Conservation (phyloP, 495 filamentous ascomycete species). For the Podospora tetraspora region DNA sequence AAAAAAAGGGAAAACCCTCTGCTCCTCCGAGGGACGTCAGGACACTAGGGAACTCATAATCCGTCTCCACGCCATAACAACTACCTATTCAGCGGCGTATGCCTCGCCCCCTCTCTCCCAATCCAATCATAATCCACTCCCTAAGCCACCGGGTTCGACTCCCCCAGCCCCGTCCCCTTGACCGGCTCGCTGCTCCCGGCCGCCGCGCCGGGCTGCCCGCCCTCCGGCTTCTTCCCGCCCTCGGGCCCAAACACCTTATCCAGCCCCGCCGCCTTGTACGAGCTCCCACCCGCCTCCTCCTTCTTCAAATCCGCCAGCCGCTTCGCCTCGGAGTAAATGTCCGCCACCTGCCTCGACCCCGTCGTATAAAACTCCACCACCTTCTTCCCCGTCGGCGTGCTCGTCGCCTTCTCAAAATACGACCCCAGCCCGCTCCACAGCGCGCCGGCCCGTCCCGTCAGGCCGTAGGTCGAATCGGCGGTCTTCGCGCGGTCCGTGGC, state of each 20-base stretch:
- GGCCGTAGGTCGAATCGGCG: constrained; percentile 68
- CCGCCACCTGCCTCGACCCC: constrained; percentile 76
- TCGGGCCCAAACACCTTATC: constrained; percentile 43
- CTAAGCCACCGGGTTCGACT: not conserved
- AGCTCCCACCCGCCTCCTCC: constrained; percentile 50
- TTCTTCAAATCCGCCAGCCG: constrained; percentile 84
- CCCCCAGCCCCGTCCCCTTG: constrained; percentile 12
- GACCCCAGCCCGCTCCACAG: constrained; percentile 63
- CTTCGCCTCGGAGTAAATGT: constrained; percentile 85
- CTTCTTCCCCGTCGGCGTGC: constrained; percentile 78
- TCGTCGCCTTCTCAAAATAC: constrained; percentile 85
- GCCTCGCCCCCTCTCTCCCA: not conserved
- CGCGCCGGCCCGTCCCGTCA: constrained; percentile 57
- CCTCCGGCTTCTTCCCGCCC: constrained; percentile 15
- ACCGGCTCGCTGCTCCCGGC: constrained; percentile 6
- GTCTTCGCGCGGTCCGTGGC: constrained; percentile 72
- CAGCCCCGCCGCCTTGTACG: constrained; percentile 45
- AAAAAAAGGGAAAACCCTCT: not conserved
- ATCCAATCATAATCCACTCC: not conserved
- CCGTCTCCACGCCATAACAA: not conserved
- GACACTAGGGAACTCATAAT: not conserved
- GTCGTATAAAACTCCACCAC: constrained; percentile 79
- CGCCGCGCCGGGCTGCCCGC: constrained; percentile 3
- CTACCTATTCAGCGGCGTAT: not conserved
- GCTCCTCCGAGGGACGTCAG: not conserved